Conservation (phyloP, 2,329 filamentous ascomycete genomes). For the Zymoseptoria pseudotritici region DNA sequence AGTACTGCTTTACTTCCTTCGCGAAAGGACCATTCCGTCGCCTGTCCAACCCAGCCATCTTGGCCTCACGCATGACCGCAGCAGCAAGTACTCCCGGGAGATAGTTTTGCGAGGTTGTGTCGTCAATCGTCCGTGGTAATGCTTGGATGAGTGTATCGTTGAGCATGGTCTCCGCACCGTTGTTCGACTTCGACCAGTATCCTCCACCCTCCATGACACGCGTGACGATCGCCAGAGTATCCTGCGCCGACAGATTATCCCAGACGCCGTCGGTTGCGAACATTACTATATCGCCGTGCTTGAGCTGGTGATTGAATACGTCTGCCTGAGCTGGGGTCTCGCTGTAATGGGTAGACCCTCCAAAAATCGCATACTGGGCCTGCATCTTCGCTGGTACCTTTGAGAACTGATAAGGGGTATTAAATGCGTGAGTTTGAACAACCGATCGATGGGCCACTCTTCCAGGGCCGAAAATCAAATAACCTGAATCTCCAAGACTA, state of each 20-base stretch:
- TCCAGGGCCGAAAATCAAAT: slow-evolving; percentile 76
- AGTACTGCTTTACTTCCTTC: slow-evolving; percentile 83
- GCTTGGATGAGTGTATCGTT: slow-evolving; percentile 19
- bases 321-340: slow-evolving; percentile 81
- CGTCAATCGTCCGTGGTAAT: slow-evolving; percentile 17
- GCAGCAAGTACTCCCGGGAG: slow-evolving; percentile 73
- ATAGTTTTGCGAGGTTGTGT: slow-evolving; percentile 39
- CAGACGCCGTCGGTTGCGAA: slow-evolving; percentile 93
- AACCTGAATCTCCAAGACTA: slow-evolving; percentile 83
- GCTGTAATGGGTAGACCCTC: slow-evolving; percentile 59
- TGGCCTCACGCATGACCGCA: slow-evolving; percentile 73
- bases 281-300: slow-evolving; percentile 87
- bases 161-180: slow-evolving; percentile 27
- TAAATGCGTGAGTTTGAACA: slow-evolving; percentile 93
- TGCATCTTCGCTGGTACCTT: slow-evolving; percentile 75
- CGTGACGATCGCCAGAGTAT: slow-evolving; percentile 72
- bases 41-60: slow-evolving; percentile 72
- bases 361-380: slow-evolving; percentile 73
- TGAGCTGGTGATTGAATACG: slow-evolving; percentile 65
- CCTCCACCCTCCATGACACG: slow-evolving; percentile 53
- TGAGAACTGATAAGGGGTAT: slow-evolving; percentile 91
- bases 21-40: slow-evolving; percentile 88
- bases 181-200: slow-evolving; percentile 27
- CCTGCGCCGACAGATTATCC: slow-evolving; percentile 89
- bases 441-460: slow-evolving; percentile 76